Percentiles rank a stretch among this genome's conserved stretches.
Evolutionary conservation across 805 yeast genomes (phyloP).

Genomic region (Ogataea pilisensis): DNA sequence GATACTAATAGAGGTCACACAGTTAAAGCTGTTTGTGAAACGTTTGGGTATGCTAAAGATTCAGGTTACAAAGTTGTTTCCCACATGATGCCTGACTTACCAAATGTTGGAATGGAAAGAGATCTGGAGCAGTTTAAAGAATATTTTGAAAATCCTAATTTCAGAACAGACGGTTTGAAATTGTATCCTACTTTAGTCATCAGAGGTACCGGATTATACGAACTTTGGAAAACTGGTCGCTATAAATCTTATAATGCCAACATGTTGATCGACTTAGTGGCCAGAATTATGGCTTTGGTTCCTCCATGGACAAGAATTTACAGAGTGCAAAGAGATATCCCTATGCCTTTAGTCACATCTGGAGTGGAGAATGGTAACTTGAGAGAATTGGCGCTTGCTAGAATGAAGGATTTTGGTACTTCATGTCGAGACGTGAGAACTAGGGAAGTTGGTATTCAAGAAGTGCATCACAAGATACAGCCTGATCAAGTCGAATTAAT

Average conservation of each 20-base stretch:
- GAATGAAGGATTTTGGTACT: constrained; percentile 98
- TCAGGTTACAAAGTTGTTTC: constrained; percentile 97
- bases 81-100: constrained; percentile 99
- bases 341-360: constrained; percentile 96
- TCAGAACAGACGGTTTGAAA: constrained; percentile 95
- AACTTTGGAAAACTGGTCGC: constrained; percentile 93
- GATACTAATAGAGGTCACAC: constrained; percentile 98
- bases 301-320: constrained; percentile 99
- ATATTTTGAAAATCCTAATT: constrained; percentile 94
- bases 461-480: constrained; percentile 92
- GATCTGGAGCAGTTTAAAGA: constrained; percentile 94
- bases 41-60: constrained; percentile 94
- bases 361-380: constrained; percentile 98
- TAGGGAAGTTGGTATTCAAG: constrained; percentile 97
- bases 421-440: constrained; percentile 95
- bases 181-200: constrained; percentile 94
- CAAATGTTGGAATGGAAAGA: constrained; percentile 98
- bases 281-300: constrained; percentile 90
- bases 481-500: constrained; percentile 97
- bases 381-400: constrained; percentile 89
- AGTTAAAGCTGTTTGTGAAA: constrained; percentile 91
- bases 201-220: constrained; percentile 95
- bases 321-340: constrained; percentile 97
- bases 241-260: constrained; percentile 94
- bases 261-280: constrained; percentile 89